Base-by-base conservation (phyloP, 352 stramenopile species). In the Phytopythium vexans region DNA sequence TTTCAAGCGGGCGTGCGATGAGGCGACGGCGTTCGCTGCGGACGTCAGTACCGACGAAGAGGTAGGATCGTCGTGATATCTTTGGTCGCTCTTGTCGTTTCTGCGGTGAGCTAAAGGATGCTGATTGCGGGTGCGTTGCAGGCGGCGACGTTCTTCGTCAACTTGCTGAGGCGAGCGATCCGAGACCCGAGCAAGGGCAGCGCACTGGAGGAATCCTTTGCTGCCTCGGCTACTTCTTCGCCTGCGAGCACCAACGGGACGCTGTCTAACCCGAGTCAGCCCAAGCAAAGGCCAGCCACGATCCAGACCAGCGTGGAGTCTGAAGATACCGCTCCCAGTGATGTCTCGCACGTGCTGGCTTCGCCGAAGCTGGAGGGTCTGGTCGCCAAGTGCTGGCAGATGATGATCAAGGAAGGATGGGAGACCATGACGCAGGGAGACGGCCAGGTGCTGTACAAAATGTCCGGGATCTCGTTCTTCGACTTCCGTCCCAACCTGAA, bases 401-500 rank as follows among this genome's bases (percentile, higher is more conserved):
- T 75, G 48, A 89, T 92, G 80, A 61, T 86, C 0, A 46, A 67
- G 31, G 31, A 42, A 5, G 82, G 77, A 4, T 92, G 82, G 82
- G 66, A 82, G 44, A 79, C 66, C 6, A 77, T 92, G 54, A 72
- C 50, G 14, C 77, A 86, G 46, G 62, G 53, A 6, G 53, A 86
- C 46, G 77, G 81, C 9, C 43, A 69, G 16, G 56, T 79, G 42
- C 50, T 88, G n/a, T 91, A 86, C 68, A 83, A 74, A 34, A 88
- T 86, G 67, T 82, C 85, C 1, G 76, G 66, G 38, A 71, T 75
- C 2, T 70, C 60, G 48, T 94, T 92, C 55, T 79, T 85, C 31
- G 70, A 88, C 34, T 80, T 92, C 36, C 55, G 68, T 3, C 82
- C 83, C 6, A 87, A 89, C 45, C 70, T 85, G 44, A 92, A 79